These are phyloP conservation scores for Kwoniella pini DNA, from an alignment of 768 basidiomycete species.

Conservation along the genomic window DNA sequence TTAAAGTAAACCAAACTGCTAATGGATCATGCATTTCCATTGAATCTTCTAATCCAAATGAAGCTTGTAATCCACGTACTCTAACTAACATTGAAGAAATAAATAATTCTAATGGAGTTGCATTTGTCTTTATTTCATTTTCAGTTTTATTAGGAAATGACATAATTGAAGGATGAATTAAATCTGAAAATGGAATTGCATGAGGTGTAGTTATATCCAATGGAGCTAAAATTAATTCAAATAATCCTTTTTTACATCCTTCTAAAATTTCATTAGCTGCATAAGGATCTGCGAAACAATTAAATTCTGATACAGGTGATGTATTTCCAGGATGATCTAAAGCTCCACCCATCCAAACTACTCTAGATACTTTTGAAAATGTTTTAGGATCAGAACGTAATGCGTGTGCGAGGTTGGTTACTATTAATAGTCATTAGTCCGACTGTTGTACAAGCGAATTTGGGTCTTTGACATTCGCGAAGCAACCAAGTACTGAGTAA, in stretches of 20 bases:
- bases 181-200: constrained; percentile 66
- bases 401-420: constrained; percentile 75
- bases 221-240: constrained; percentile 61
- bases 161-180: constrained; percentile 61
- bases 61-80: constrained; percentile 72
- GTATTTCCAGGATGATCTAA: constrained; percentile 89
- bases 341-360: constrained; percentile 91
- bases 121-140: constrained; percentile 5
- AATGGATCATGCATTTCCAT: constrained; percentile 90
- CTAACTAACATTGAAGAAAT: constrained; percentile 76
- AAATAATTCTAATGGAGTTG: constrained; percentile 61
- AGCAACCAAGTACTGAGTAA: neutral
- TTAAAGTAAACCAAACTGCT: constrained; percentile 81
- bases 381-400: constrained; percentile 62
- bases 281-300: constrained; percentile 76
- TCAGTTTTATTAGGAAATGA: neutral
- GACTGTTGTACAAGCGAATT: too few species aligned
- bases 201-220: constrained; percentile 82
- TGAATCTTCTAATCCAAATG: constrained; percentile 72
- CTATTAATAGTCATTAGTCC: constrained; percentile 55
- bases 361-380: constrained; percentile 62
- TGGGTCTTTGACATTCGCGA: too few species aligned
- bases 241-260: constrained; percentile 58
- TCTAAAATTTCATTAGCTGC: constrained; percentile 69
- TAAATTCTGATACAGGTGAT: constrained; percentile 79